Evolutionary conservation across 768 basidiomycete species (phyloP), one percentile per base, ranked within the genome.

Genomic region (Ephemerocybe angulata): DNA sequence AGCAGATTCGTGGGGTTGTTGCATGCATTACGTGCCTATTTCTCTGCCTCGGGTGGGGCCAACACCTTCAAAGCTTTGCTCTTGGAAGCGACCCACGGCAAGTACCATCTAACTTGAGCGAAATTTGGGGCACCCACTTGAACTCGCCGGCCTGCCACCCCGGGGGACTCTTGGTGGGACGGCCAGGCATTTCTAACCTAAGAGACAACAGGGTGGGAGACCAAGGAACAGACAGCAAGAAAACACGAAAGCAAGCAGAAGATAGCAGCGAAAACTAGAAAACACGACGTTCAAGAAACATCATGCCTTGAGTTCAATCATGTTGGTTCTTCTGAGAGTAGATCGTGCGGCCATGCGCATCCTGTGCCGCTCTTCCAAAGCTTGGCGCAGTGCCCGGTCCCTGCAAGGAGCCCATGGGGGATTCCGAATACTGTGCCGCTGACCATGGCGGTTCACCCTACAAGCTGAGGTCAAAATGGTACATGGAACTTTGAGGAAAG

Each of bases 301-400:
- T 21, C 37, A 17, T 28, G 15, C 21, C 33, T 35, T 17, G 22
- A 30, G 28, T 3, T 22, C 41, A 57, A 68, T 53, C 55, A 86
- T 93, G 93, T 78, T 98, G 94, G 38, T 83, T 80, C 65, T 92
- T 94, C 19, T 88, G 62, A 1, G 91, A 74, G 12, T 97, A 97
- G 3, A 98, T 80, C 31, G 98, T 70, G 71, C 98, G 98, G 1
- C 88, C 90, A 53, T 93, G 90, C 24, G 88, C 87, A 52, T 92
- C 92, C 62, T 77, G 75, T 22, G 64, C 54, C 15, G 46, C 57
- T 11, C 50, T 27, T 13, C 60, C 40, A 50, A 25, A 31, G 4
- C 31, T 21, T 40, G 43, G 10, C 38, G 44, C 19, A 10, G 37
- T 68, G 17, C 63, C 68, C 19, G 80, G 66, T 12, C 76, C 79